Evolutionary conservation across 192 early-diverging fungal species (phyloP).

Genomic region (Glomus cerebriforme): DNA sequence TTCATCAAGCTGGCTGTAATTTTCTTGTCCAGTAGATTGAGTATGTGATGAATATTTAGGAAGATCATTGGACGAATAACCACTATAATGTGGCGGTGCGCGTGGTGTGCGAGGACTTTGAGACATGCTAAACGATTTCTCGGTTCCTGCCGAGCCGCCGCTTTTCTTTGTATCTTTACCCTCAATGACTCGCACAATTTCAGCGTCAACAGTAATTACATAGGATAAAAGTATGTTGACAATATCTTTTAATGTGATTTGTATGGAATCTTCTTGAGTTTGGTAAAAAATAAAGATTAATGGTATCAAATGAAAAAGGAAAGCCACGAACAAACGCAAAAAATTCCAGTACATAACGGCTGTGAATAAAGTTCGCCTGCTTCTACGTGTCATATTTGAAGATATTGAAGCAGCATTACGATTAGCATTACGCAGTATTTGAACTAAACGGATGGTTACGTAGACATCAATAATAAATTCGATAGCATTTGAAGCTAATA

Average conservation of each 20-base stretch:
- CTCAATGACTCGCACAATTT: conserved; percentile 27
- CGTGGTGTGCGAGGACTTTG: background rate
- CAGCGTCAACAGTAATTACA: conserved; percentile 22
- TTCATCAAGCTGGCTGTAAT: background rate
- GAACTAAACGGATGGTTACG: background rate
- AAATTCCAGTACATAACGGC: conserved; percentile 35
- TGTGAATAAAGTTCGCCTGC: conserved; percentile 21
- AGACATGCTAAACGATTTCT: background rate
- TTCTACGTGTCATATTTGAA: background rate
- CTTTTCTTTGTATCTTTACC: background rate
- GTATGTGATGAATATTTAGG: background rate
- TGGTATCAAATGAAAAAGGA: background rate
- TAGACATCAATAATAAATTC: conserved; percentile 11
- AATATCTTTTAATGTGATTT: background rate
- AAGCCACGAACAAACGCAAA: background rate
- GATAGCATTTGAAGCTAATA: background rate
- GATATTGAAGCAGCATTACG: background rate
- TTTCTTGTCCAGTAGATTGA: background rate
- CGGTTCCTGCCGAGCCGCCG: background rate
- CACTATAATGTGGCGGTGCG: background rate
- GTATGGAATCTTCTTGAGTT: background rate
- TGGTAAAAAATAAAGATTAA: too few relatives aligned
- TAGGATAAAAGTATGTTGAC: background rate
- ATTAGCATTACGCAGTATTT: background rate
- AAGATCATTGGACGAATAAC: background rate